Evolutionary conservation across 2,329 filamentous ascomycete genomes (phyloP).

Genomic region (Tolypocladium tundrense): DNA sequence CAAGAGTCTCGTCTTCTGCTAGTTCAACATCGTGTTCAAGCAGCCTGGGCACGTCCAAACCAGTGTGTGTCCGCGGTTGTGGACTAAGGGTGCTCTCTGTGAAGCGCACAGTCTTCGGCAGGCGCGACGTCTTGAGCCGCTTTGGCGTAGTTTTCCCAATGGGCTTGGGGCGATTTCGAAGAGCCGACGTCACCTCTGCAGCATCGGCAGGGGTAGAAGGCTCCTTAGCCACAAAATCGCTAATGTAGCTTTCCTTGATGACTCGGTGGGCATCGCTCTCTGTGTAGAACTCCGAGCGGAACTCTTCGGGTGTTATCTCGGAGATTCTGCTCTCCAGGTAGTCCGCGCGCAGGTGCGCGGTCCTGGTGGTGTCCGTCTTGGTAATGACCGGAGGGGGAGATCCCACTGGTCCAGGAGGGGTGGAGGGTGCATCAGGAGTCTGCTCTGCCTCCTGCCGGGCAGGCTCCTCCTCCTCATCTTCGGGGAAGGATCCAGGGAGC

Average conservation of each 20-base stretch:
- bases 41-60: constrained; percentile 13
- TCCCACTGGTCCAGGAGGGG: not conserved
- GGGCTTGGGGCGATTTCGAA: constrained; percentile 14
- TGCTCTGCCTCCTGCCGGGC: not conserved
- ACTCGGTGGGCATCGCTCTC: constrained; percentile 10
- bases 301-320: constrained; percentile 9
- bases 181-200: constrained; percentile 15
- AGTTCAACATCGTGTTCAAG: constrained; percentile 1
- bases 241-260: constrained; percentile 10
- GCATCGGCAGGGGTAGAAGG: constrained; percentile 10
- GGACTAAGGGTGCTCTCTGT: constrained; percentile 15
- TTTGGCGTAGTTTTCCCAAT: constrained; percentile 11
- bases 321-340: constrained; percentile 4
- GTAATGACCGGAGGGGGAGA: constrained; percentile 1
- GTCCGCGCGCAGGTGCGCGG: constrained; percentile 5
- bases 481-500: constrained; percentile 18
- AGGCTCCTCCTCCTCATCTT: constrained; percentile 8
- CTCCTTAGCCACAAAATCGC: constrained; percentile 10
- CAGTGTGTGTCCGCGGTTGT: constrained; percentile 14
- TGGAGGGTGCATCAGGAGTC: not conserved
- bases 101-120: constrained; percentile 19
- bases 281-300: constrained; percentile 9
- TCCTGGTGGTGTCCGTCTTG: constrained; percentile 3
- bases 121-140: constrained; percentile 12
- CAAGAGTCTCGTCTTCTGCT: not conserved